Evolutionary conservation across 1,284 basidiomycete genomes (phyloP).

Genomic region (Neonothopanus nambi): DNA sequence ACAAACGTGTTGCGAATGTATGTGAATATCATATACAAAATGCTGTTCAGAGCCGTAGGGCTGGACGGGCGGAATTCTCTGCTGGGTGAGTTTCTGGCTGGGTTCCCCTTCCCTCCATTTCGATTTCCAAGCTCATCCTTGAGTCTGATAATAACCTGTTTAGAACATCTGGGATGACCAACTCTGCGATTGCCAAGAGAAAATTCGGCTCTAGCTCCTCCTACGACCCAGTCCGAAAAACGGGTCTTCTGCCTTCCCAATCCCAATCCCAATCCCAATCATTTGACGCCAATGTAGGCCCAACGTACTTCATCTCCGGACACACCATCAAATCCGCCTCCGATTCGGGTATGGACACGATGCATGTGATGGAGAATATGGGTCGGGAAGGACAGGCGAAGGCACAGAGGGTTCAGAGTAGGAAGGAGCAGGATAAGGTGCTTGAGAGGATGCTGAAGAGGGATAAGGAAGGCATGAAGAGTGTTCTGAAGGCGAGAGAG

Average conservation of each 20-base stretch:
- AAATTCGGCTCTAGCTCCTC: conserved; percentile 32
- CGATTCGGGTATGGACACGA: conserved; percentile 47
- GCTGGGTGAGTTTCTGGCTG: conserved; percentile 64
- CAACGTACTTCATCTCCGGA: conserved; percentile 84
- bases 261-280: no score
- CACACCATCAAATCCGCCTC: conserved; percentile 53
- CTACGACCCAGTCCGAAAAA: conserved; percentile 68
- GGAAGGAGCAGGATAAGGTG: conserved; percentile 58
- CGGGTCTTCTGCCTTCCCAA: conserved; percentile 62
- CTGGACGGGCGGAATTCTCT: conserved; percentile 81
- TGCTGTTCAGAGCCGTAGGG: conserved; percentile 74
- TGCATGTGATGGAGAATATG: conserved; percentile 63
- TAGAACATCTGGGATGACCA: conserved; percentile 72
- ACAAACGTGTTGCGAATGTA: conserved; percentile 77
- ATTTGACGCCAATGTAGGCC: conserved; percentile 38
- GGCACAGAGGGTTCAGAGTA: conserved; percentile 61
- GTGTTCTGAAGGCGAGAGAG: conserved; percentile 57
- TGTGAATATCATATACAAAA: conserved; percentile 90
- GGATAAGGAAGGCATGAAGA: conserved; percentile 63
- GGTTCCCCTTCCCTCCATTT: no score
- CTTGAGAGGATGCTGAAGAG: conserved; percentile 60
- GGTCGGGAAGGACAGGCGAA: conserved; percentile 76
- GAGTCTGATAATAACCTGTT: background rate
- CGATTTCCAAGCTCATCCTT: background rate
- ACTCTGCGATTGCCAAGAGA: conserved; percentile 44